Conservation (phyloP, 129 eudicot genomes). For the carrot (Daucus carota) region DNA sequence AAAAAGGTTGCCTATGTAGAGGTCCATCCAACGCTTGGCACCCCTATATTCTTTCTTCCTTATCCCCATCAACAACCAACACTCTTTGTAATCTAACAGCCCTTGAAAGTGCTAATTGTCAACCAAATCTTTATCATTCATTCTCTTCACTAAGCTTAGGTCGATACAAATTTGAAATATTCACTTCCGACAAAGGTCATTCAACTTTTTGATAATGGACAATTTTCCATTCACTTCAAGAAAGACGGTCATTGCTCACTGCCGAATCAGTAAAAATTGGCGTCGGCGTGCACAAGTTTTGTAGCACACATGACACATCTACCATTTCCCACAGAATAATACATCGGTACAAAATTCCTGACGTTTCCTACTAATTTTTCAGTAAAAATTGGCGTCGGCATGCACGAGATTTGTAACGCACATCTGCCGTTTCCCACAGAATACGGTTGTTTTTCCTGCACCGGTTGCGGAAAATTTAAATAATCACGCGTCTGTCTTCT, state of each 20-base stretch:
- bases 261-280: too few relatives aligned
- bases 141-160: background rate
- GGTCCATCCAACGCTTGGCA: background rate
- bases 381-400: too few relatives aligned
- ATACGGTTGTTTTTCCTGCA: too few relatives aligned
- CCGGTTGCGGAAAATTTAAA: background rate
- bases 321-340: too few relatives aligned
- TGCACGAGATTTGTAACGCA: too few relatives aligned
- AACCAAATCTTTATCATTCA: constrained; percentile 1
- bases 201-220: background rate
- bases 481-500: background rate
- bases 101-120: constrained; percentile 1
- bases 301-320: too few relatives aligned
- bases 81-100: background rate
- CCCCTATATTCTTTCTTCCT: background rate
- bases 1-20: background rate
- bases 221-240: too few relatives aligned
- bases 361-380: too few relatives aligned
- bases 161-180: background rate
- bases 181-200: background rate
- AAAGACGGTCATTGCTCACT: too few relatives aligned
- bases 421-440: too few relatives aligned
- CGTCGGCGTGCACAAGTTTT: too few relatives aligned
- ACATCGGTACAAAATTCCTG: too few relatives aligned
- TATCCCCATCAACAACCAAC: background rate